Percentiles rank a stretch among this genome's conserved stretches.
These are phyloP conservation scores for Aspergillus leporis DNA, from an alignment of 495 filamentous ascomycete genomes.

Conservation along the genomic window DNA sequence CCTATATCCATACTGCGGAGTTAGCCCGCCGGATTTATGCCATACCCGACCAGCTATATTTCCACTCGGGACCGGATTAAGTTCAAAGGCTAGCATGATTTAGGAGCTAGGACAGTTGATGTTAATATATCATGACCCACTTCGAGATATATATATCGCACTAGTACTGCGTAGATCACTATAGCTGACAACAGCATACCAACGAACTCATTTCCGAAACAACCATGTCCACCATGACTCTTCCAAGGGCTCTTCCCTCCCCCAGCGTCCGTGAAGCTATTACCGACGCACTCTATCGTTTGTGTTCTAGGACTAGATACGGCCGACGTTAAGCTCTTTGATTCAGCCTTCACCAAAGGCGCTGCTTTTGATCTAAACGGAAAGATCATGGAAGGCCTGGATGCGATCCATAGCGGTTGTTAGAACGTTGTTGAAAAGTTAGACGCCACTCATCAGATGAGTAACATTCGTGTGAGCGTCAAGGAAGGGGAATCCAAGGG, in stretches of 20 bases:
- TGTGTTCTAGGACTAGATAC: conserved; percentile 28
- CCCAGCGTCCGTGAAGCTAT: conserved; percentile 28
- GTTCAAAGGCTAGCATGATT: too few relatives aligned
- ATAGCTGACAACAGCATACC: too few relatives aligned
- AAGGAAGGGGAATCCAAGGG: conserved; percentile 23
- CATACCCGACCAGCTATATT: too few relatives aligned
- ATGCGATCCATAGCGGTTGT: conserved; percentile 17
- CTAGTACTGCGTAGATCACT: too few relatives aligned
- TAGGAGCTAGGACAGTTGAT: too few relatives aligned
- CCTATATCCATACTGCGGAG: too few relatives aligned
- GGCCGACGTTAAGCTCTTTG: conserved; percentile 25
- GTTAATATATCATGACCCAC: too few relatives aligned
- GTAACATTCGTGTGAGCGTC: conserved; percentile 31
- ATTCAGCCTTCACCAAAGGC: conserved; percentile 25
- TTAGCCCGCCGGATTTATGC: too few relatives aligned
- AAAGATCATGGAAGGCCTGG: conserved; percentile 16
- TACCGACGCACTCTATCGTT: conserved; percentile 33
- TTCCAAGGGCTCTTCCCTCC: neutral
- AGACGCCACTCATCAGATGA: conserved; percentile 36
- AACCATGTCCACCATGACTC: too few relatives aligned
- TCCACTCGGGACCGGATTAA: too few relatives aligned
- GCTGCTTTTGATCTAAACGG: conserved; percentile 25
- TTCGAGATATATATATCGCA: too few relatives aligned
- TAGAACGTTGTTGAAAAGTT: conserved; percentile 24
- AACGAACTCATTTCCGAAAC: too few relatives aligned